Conservation (phyloP, 2,329 filamentous ascomycete species). For the Plectosphaerella cucumerina region DNA sequence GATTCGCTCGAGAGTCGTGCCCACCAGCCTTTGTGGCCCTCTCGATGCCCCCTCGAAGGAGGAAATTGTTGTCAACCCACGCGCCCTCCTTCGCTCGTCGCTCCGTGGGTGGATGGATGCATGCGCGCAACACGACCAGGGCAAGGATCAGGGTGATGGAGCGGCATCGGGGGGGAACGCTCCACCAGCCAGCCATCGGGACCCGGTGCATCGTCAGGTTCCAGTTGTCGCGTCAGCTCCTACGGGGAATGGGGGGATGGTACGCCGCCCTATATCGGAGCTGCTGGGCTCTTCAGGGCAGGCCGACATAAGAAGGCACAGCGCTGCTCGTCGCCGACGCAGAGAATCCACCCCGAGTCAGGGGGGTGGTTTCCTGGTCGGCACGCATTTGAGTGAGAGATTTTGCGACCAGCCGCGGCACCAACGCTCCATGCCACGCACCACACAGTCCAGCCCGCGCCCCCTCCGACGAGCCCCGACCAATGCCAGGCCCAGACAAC, state of each 20-base stretch:
- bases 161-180: no score
- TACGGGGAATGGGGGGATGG: neutral
- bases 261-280: conserved; percentile 14
- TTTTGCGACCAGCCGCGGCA: neutral
- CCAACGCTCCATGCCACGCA: neutral
- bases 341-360: conserved; percentile 11
- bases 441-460: neutral
- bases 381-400: neutral
- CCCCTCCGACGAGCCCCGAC: neutral
- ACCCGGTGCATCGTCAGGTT: no score
- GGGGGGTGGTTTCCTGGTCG: neutral
- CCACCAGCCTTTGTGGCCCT: no score
- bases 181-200: no score
- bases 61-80: no score
- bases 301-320: conserved; percentile 1
- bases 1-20: no score
- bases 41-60: no score
- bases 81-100: no score
- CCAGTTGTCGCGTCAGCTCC: no score
- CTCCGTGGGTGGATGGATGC: neutral
- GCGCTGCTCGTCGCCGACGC: neutral
- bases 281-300: conserved; percentile 2
- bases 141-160: no score
- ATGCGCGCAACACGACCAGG: neutral
- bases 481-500: conserved; percentile 1